Percentiles rank a stretch among this genome's conserved stretches.
These are phyloP conservation scores for Psilocybe cyanescens DNA, from an alignment of 768 basidiomycete species.

Conservation along the genomic window DNA sequence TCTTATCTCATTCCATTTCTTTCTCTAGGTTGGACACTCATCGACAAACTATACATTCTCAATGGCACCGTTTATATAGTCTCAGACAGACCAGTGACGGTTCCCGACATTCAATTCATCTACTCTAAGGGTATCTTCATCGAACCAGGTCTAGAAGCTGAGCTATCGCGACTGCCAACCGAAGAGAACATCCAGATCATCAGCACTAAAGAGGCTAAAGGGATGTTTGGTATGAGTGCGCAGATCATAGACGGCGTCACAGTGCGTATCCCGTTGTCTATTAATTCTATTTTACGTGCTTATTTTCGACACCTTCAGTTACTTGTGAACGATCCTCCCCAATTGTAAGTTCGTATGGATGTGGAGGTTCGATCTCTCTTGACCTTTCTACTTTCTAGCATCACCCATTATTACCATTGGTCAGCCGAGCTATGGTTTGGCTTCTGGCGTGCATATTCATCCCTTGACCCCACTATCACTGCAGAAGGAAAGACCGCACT, in stretches of 20 bases:
- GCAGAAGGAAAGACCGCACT: conserved; percentile 70
- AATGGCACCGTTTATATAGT: conserved; percentile 87
- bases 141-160: conserved; percentile 56
- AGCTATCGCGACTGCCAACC: conserved; percentile 66
- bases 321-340: conserved; percentile 82
- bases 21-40: conserved; percentile 84
- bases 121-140: conserved; percentile 72
- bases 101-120: conserved; percentile 72
- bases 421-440: conserved; percentile 92
- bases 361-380: not conserved
- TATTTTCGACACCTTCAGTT: conserved; percentile 47
- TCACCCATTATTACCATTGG: conserved; percentile 95
- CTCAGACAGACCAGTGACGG: conserved; percentile 63
- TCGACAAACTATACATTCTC: conserved; percentile 80
- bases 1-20: conserved; percentile 3
- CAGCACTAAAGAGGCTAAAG: conserved; percentile 63
- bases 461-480: conserved; percentile 73
- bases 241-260: conserved; percentile 78
- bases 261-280: conserved; percentile 36
- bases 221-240: conserved; percentile 66
- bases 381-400: conserved; percentile 40
- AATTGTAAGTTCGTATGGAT: conserved; percentile 63
- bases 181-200: conserved; percentile 83
- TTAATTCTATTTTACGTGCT: not conserved
- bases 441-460: conserved; percentile 89